Evolutionary conservation across 306 rosid species (phyloP).

Genomic region (Trichosanthes truncata): DNA sequence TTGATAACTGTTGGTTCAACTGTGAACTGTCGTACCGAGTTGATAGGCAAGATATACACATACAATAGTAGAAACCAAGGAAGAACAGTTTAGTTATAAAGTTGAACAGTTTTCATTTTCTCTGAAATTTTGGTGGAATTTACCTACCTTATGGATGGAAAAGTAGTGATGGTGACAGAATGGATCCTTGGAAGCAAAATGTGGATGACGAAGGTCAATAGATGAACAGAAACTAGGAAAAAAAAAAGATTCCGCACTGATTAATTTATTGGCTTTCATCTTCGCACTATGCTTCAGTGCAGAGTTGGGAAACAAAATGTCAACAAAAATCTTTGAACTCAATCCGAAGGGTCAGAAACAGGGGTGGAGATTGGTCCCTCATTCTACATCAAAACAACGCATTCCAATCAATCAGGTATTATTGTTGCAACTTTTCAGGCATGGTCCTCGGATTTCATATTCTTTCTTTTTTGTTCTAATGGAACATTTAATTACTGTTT

Average conservation of each 20-base stretch:
- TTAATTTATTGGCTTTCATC: background rate
- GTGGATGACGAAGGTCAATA: background rate
- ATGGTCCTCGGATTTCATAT: background rate
- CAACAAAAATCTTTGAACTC: background rate
- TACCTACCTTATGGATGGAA: background rate
- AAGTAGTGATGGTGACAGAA: background rate
- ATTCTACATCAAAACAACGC: background rate
- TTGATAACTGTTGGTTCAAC: background rate
- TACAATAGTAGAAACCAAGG: background rate
- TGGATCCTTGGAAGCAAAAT: background rate
- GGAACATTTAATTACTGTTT: background rate
- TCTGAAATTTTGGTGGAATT: background rate
- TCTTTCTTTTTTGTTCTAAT: background rate
- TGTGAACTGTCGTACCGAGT: background rate
- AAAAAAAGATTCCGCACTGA: background rate
- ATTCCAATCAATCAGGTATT: background rate
- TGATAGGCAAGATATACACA: background rate
- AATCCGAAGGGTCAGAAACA: background rate
- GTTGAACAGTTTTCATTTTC: background rate
- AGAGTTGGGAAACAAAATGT: constrained; percentile 1
- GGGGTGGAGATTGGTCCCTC: background rate
- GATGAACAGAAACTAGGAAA: background rate
- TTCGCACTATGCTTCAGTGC: constrained; percentile 5
- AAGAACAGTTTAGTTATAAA: background rate
- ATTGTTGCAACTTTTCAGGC: background rate